Conservation (phyloP, 805 yeast species). For the Candida pini region DNA sequence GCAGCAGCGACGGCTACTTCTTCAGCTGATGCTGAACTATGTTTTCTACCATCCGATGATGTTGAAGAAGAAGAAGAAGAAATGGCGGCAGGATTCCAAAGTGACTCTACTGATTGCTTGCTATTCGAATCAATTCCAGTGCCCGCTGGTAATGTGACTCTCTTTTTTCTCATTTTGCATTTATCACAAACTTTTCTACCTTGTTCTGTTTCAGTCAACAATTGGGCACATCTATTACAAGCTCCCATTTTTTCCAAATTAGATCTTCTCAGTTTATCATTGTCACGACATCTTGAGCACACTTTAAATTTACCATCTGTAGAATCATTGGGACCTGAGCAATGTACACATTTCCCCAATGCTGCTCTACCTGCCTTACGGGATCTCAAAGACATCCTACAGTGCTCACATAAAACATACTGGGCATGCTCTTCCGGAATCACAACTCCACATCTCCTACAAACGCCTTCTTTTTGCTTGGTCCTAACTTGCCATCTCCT, state of each 20-base stretch:
- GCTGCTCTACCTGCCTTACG: slow-evolving; percentile 55
- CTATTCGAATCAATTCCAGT: not conserved
- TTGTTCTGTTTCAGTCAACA: slow-evolving; percentile 40
- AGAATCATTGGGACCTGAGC: slow-evolving; percentile 50
- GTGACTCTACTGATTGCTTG: too few species aligned
- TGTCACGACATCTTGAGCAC: slow-evolving; percentile 59
- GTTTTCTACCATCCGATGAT: too few species aligned
- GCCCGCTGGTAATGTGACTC: slow-evolving; percentile 1
- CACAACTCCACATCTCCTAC: slow-evolving; percentile 56
- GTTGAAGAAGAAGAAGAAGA: not conserved
- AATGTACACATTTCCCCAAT: slow-evolving; percentile 63
- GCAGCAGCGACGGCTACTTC: slow-evolving; percentile 1
- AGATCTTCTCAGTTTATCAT: slow-evolving; percentile 52
- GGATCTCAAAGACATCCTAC: slow-evolving; percentile 49
- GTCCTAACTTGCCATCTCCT: slow-evolving; percentile 62
- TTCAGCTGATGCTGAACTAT: slow-evolving; percentile 1
- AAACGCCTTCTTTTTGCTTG: slow-evolving; percentile 54
- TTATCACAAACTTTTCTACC: slow-evolving; percentile 50
- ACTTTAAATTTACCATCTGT: slow-evolving; percentile 49
- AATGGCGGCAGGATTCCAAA: too few species aligned
- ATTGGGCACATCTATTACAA: slow-evolving; percentile 58
- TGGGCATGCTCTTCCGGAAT: slow-evolving; percentile 46
- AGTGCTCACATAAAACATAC: slow-evolving; percentile 55
- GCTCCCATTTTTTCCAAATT: slow-evolving; percentile 52
- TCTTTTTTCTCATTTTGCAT: slow-evolving; percentile 52